Evolutionary conservation across 768 basidiomycete species (phyloP).

Genomic region (Leccinum barrowsii): DNA sequence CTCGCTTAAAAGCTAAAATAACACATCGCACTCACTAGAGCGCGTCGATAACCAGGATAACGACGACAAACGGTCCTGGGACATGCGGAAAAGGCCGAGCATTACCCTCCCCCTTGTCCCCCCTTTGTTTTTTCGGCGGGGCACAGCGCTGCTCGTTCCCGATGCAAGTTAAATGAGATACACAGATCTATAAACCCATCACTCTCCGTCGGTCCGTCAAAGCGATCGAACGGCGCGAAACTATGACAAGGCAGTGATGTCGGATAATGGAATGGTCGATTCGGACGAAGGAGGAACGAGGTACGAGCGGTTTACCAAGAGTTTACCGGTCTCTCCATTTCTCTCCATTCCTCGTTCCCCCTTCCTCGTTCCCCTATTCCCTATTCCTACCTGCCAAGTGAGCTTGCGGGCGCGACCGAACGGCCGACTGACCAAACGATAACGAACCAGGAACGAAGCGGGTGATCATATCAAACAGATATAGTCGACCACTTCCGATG

Average conservation of each 20-base stretch:
- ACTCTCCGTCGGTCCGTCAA: neutral
- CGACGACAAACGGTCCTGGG: neutral
- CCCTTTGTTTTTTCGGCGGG: neutral
- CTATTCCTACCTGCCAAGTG: neutral
- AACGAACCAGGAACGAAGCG: neutral
- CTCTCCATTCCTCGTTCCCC: neutral
- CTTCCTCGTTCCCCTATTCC: neutral
- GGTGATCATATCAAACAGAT: neutral
- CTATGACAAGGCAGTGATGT: neutral
- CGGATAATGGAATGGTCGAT: neutral
- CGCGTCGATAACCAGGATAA: neutral
- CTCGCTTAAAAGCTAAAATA: neutral
- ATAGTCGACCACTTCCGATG: neutral
- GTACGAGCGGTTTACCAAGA: neutral
- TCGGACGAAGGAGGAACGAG: neutral
- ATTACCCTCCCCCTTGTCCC: neutral
- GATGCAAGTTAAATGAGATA: neutral
- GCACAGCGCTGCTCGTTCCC: neutral
- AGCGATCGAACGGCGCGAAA: neutral
- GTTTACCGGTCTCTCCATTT: neutral
- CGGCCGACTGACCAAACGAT: neutral
- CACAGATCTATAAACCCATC: neutral
- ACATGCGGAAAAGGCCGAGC: neutral
- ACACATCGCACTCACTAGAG: neutral
- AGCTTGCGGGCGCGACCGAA: neutral